phyloP scores from a whole-genome alignment of 2,329 filamentous ascomycete species.

The Dactylonectria macrodidyma region DNA sequence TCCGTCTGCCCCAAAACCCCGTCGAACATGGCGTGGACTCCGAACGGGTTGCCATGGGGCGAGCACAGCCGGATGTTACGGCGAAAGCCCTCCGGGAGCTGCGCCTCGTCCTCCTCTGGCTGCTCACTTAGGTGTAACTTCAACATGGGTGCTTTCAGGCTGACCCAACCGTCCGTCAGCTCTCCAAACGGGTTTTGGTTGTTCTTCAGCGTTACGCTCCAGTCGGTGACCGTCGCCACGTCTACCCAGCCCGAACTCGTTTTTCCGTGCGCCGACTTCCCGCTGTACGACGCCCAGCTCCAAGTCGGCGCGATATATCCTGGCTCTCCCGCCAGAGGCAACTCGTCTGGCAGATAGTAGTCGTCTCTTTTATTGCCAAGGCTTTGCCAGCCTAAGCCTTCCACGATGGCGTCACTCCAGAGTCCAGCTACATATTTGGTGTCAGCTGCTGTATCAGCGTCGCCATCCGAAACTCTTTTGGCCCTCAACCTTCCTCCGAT shows the following conservation, averaged over 20 bases:
- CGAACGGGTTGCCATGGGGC: constrained; percentile 2
- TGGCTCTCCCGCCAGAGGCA: constrained; percentile 3
- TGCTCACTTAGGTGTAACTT: background rate
- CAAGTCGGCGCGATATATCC: constrained; percentile 29
- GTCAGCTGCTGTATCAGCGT: background rate
- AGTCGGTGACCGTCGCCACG: constrained; percentile 1
- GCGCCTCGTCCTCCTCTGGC: background rate
- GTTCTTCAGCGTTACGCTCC: constrained; percentile 15
- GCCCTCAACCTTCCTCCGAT: background rate
- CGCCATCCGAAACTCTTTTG: no score
- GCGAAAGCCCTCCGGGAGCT: background rate
- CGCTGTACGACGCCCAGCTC: constrained; percentile 21
- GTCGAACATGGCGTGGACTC: constrained; percentile 6
- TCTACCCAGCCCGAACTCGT: constrained; percentile 15
- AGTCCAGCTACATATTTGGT: constrained; percentile 19
- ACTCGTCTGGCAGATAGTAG: background rate
- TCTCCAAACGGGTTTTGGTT: constrained; percentile 24
- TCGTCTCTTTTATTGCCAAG: background rate
- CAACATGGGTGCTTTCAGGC: constrained; percentile 1
- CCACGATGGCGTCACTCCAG: constrained; percentile 11
- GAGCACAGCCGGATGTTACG: constrained; percentile 23
- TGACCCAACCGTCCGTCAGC: constrained; percentile 16
- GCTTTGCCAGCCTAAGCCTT: constrained; percentile 9
- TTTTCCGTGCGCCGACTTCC: background rate
- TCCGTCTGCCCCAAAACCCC: background rate